Conservation (phyloP, 331 rosid species). For the Acacia pycnantha region DNA sequence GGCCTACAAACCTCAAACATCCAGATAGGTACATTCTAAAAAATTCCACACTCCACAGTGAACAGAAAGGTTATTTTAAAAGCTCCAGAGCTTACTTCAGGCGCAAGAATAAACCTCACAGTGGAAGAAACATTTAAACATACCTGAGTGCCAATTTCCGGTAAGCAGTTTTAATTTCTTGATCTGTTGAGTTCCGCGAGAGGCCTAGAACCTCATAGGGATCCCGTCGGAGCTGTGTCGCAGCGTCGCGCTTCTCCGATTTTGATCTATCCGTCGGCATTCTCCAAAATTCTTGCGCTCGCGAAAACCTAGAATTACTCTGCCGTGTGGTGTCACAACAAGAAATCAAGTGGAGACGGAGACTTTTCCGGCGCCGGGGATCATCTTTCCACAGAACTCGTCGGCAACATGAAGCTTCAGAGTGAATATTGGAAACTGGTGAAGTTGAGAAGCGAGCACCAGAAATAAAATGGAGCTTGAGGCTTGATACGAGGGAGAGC, state of each 20-base stretch:
- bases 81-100: not conserved
- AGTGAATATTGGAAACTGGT: slow-evolving; percentile 15
- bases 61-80: not conserved
- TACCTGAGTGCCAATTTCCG: slow-evolving; percentile 96
- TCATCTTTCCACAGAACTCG: slow-evolving; percentile 1
- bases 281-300: slow-evolving; percentile 23
- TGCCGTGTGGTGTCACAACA: not conserved
- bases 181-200: slow-evolving; percentile 79
- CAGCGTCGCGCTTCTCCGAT: slow-evolving; percentile 69
- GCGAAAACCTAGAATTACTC: slow-evolving; percentile 56
- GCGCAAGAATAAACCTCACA: not conserved
- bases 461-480: slow-evolving; percentile 46
- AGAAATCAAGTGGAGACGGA: slow-evolving; percentile 23
- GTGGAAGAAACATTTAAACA: slow-evolving; percentile 12
- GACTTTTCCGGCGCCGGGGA: not conserved
- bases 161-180: slow-evolving; percentile 91
- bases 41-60: not conserved
- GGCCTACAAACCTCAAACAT: not conserved
- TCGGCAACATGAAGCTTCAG: not conserved
- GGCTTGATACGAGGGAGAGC: slow-evolving; percentile 35
- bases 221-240: slow-evolving; percentile 77
- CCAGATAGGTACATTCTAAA: not conserved
- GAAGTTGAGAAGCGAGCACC: slow-evolving; percentile 36
- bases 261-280: slow-evolving; percentile 79
- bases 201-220: slow-evolving; percentile 93